phyloP scores from a whole-genome alignment of 1,284 basidiomycete species.

The Cutaneotrichosporon curvatum region DNA sequence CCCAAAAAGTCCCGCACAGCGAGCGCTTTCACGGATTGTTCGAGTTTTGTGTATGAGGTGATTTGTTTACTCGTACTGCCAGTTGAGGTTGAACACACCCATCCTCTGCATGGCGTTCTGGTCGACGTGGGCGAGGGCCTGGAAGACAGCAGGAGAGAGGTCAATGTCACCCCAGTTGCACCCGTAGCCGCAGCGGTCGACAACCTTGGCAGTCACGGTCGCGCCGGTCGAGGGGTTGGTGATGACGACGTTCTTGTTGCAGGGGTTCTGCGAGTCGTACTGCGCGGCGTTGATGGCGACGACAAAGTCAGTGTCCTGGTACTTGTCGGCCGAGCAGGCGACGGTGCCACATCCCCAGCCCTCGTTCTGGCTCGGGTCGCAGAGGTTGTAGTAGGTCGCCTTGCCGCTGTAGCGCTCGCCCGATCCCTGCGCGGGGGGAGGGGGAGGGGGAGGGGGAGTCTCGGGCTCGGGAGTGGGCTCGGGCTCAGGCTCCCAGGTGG shows the following conservation, averaged over 20 bases:
- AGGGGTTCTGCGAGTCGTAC: conserved; percentile 17
- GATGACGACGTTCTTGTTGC: conserved; percentile 57
- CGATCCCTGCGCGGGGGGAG: too few species aligned
- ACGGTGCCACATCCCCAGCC: conserved; percentile 2
- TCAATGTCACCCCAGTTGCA: conserved; percentile 49
- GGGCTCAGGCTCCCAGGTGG: too few species aligned
- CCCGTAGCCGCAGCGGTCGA: conserved; percentile 42
- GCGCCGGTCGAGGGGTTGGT: conserved; percentile 57
- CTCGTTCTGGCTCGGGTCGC: conserved; percentile 6
- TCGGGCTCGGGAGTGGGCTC: too few species aligned
- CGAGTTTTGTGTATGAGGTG: too few species aligned
- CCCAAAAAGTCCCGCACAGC: too few species aligned
- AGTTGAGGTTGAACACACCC: too few species aligned
- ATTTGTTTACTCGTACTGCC: too few species aligned
- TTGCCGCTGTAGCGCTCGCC: background rate
- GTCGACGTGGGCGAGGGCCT: conserved; percentile 28
- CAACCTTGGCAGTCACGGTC: conserved; percentile 57
- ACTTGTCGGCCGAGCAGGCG: conserved; percentile 33
- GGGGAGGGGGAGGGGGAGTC: too few species aligned
- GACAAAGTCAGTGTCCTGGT: conserved; percentile 29
- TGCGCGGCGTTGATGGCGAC: conserved; percentile 36
- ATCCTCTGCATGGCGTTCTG: background rate
- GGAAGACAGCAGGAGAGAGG: conserved; percentile 48
- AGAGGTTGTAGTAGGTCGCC: conserved; percentile 35
- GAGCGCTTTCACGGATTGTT: too few species aligned